Conservation (phyloP, 2,329 filamentous ascomycete species). For the Phyllosticta ampelicida region DNA sequence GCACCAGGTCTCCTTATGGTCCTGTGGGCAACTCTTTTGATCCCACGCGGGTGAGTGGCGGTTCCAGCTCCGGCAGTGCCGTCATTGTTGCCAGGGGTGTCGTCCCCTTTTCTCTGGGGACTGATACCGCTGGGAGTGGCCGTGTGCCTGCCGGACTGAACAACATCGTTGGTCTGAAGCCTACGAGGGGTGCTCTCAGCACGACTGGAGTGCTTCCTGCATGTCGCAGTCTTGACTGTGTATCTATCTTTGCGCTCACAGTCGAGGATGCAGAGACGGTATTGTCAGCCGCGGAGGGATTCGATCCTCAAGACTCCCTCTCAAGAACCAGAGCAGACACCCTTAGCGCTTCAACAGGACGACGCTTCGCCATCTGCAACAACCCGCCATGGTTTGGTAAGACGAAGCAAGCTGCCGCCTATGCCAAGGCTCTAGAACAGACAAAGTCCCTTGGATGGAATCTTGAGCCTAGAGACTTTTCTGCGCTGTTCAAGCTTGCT, state of each 20-base stretch:
- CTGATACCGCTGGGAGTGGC: conserved; percentile 37
- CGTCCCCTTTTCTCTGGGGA: conserved; percentile 42
- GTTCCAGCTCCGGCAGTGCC: conserved; percentile 42
- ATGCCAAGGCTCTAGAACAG: background rate
- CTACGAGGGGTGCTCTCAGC: conserved; percentile 40
- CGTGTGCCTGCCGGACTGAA: conserved; percentile 41
- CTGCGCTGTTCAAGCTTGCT: background rate
- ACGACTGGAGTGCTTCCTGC: conserved; percentile 38
- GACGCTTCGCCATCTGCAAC: background rate
- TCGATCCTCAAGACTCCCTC: background rate
- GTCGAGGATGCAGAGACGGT: conserved; percentile 28
- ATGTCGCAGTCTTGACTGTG: conserved; percentile 43
- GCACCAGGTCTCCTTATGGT: conserved; percentile 44
- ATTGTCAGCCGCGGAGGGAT: background rate
- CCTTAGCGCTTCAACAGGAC: background rate
- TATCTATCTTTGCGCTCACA: conserved; percentile 39
- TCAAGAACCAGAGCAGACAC: background rate
- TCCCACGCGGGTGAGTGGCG: conserved; percentile 36
- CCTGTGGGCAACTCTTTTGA: conserved; percentile 40
- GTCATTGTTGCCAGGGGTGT: conserved; percentile 40
- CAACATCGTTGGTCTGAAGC: conserved; percentile 35
- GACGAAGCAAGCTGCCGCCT: background rate
- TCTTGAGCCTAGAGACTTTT: background rate
- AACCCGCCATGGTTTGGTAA: background rate
- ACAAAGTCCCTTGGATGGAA: background rate